These are phyloP conservation scores for Hypoxylon fuscum DNA, from an alignment of 495 filamentous ascomycete species.

Conservation along the genomic window DNA sequence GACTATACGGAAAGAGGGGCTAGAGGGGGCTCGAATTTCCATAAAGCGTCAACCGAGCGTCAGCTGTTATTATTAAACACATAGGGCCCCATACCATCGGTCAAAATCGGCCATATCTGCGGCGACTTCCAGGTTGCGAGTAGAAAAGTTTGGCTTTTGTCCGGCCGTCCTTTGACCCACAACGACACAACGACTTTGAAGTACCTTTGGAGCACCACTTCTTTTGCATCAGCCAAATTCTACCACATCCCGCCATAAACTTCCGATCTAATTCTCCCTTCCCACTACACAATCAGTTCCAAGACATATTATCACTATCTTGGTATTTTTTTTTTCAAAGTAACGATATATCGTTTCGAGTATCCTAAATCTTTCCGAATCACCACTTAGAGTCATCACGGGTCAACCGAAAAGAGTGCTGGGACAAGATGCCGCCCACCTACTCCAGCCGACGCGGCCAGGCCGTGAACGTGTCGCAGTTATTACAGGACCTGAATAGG, in stretches of 20 bases:
- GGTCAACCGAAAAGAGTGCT: not conserved
- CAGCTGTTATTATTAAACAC: slow-evolving; percentile 27
- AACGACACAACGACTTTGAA: slow-evolving; percentile 29
- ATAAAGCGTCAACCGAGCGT: slow-evolving; percentile 38
- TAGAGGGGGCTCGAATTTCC: slow-evolving; percentile 18
- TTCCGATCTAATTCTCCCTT: slow-evolving; percentile 10
- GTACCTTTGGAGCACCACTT: slow-evolving; percentile 7
- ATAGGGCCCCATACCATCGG: slow-evolving; percentile 17
- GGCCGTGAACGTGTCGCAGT: slow-evolving; percentile 78
- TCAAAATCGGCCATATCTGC: slow-evolving; percentile 33
- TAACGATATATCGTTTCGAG: slow-evolving; percentile 6
- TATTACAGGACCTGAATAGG: slow-evolving; percentile 86
- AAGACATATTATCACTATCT: not conserved
- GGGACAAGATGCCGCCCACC: slow-evolving; percentile 42
- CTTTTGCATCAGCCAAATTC: slow-evolving; percentile 14
- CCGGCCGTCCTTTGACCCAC: slow-evolving; percentile 33
- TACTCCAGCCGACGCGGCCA: slow-evolving; percentile 74
- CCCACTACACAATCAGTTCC: slow-evolving; percentile 11
- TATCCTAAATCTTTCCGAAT: not conserved
- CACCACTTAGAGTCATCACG: not conserved
- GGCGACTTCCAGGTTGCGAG: slow-evolving; percentile 13
- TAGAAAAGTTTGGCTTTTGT: slow-evolving; percentile 33
- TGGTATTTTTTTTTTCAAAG: slow-evolving; percentile 16
- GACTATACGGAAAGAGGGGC: slow-evolving; percentile 33
- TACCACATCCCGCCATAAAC: slow-evolving; percentile 12